Percentiles rank a stretch among this genome's conserved stretches.
These are phyloP conservation scores for Talaromyces sp. DNA, from an alignment of 2,329 filamentous ascomycete species.

Conservation along the genomic window DNA sequence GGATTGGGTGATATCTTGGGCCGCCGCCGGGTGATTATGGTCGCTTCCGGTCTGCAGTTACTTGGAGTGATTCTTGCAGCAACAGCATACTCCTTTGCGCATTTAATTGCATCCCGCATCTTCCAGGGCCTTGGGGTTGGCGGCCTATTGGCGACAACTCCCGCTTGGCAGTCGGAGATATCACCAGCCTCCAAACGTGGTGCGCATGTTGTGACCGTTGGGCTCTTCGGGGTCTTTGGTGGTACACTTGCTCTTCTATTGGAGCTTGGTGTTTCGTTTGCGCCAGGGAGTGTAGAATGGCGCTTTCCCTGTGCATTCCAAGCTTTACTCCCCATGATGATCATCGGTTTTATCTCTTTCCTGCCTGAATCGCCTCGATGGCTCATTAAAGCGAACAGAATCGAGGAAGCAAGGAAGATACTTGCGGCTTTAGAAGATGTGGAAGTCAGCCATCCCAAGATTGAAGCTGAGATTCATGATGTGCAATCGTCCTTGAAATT, in stretches of 20 bases:
- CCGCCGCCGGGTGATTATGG: background rate
- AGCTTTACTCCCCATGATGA: background rate
- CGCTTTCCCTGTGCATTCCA: background rate
- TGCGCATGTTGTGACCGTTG: background rate
- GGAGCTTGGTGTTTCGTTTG: background rate
- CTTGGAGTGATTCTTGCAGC: background rate
- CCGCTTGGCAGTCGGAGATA: background rate
- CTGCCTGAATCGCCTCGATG: slow-evolving; percentile 12
- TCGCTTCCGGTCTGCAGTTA: background rate
- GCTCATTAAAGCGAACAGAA: slow-evolving; percentile 18
- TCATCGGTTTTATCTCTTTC: background rate
- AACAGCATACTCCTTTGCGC: background rate
- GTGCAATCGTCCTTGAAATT: slow-evolving; percentile 20
- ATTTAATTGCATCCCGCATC: background rate
- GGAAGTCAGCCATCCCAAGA: background rate
- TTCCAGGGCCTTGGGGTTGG: background rate
- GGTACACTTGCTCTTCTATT: background rate
- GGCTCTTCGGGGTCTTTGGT: background rate
- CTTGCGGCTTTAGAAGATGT: slow-evolving; percentile 16
- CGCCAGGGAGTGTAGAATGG: background rate
- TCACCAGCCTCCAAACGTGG: background rate
- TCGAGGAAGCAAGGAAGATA: slow-evolving; percentile 19
- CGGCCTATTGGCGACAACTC: background rate
- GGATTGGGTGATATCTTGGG: background rate
- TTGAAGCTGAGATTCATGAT: slow-evolving; percentile 17